phyloP scores from a whole-genome alignment of 2,329 filamentous ascomycete species.

The Herpotrichia juniperi region DNA sequence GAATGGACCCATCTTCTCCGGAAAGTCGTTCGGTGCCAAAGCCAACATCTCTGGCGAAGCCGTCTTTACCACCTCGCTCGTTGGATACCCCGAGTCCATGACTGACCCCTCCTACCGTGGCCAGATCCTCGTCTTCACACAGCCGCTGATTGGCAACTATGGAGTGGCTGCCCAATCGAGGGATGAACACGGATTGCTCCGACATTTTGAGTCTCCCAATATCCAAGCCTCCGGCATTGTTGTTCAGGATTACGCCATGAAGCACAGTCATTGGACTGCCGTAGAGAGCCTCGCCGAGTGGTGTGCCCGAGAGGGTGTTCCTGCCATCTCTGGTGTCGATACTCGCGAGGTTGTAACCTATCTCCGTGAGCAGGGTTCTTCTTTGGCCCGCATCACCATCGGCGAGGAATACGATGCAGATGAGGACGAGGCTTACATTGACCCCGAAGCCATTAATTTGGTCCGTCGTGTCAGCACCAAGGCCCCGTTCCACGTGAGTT shows the following conservation, averaged over 20 bases:
- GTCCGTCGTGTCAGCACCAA: slow-evolving; percentile 98
- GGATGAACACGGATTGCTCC: slow-evolving; percentile 87
- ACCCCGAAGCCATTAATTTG: slow-evolving; percentile 95
- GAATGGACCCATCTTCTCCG: slow-evolving; percentile 95
- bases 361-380: slow-evolving; percentile 95
- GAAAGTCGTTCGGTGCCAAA: slow-evolving; percentile 95
- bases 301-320: slow-evolving; percentile 95
- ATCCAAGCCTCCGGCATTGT: slow-evolving; percentile 96
- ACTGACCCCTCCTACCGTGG: slow-evolving; percentile 74
- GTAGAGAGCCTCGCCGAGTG: slow-evolving; percentile 92
- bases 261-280: slow-evolving; percentile 98
- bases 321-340: slow-evolving; percentile 95
- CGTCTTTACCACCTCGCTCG: slow-evolving; percentile 96
- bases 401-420: slow-evolving; percentile 99
- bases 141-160: slow-evolving; percentile 98
- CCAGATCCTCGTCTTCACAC: slow-evolving; percentile 98
- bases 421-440: slow-evolving; percentile 94
- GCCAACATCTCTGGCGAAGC: slow-evolving; percentile 97
- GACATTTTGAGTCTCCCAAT: slow-evolving; percentile 98
- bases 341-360: slow-evolving; percentile 96
- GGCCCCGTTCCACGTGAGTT: slow-evolving; percentile 93
- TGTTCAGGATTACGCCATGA: slow-evolving; percentile 88
- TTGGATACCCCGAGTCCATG: slow-evolving; percentile 93
- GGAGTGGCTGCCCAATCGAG: slow-evolving; percentile 87
- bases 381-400: slow-evolving; percentile 89